Percentiles rank a stretch among this genome's conserved stretches.
Evolutionary conservation across 306 rosid species (phyloP).

Genomic region (Dalbergia oliveri): DNA sequence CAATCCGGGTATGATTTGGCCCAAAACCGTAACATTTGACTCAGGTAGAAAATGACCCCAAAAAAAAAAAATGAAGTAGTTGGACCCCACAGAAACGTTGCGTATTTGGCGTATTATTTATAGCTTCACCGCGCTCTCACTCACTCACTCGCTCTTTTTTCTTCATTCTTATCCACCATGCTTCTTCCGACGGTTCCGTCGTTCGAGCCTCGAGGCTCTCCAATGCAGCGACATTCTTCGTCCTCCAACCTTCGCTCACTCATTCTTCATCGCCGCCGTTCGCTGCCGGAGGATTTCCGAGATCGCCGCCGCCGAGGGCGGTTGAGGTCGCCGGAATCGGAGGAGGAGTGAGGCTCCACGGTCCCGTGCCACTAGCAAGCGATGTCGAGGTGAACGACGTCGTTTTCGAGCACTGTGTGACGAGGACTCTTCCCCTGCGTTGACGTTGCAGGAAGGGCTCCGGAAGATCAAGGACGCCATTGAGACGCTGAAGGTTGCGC

Average conservation of each 20-base stretch:
- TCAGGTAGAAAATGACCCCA: no score
- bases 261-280: background rate
- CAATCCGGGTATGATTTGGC: background rate
- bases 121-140: background rate
- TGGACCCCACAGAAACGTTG: background rate
- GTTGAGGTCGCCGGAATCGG: constrained; percentile 29
- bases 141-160: no score
- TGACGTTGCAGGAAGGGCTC: constrained; percentile 80
- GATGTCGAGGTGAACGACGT: constrained; percentile 59
- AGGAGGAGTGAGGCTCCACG: constrained; percentile 54
- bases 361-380: constrained; percentile 39
- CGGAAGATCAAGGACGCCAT: constrained; percentile 69
- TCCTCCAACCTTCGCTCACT: background rate
- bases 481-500: constrained; percentile 59
- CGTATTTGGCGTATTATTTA: no score
- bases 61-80: background rate
- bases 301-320: background rate
- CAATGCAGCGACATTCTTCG: constrained; percentile 1
- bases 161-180: constrained; percentile 27
- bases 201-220: background rate
- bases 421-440: constrained; percentile 74
- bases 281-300: background rate
- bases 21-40: background rate
- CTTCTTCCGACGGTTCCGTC: background rate
- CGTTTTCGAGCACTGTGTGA: constrained; percentile 73